Conservation (phyloP, 371 early-diverging fungal genomes). For the Capniomyces stellatus region DNA sequence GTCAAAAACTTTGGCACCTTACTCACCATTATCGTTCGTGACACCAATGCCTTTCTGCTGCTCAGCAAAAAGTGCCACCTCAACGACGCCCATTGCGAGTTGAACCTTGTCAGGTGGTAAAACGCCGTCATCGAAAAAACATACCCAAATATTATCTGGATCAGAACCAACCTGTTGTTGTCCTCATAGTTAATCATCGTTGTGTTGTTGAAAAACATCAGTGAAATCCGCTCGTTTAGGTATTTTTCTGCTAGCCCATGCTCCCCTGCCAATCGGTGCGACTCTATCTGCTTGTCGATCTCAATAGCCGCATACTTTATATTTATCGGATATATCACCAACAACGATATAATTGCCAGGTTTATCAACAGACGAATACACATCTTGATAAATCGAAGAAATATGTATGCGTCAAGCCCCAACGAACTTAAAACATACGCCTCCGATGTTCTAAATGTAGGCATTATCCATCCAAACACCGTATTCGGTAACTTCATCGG, state of each 20-base stretch:
- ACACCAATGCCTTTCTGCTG: constrained; percentile 18
- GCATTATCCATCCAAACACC: constrained; percentile 24
- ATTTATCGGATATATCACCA: constrained; percentile 24
- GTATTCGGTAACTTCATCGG: constrained; percentile 13
- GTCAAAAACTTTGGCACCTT: constrained; percentile 16
- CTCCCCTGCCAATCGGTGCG: not conserved
- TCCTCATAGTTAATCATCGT: constrained; percentile 7
- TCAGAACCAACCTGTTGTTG: constrained; percentile 14
- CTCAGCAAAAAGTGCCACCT: constrained; percentile 29
- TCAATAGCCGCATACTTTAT: constrained; percentile 6
- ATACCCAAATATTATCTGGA: constrained; percentile 23
- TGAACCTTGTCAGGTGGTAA: constrained; percentile 23
- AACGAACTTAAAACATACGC: constrained; percentile 22
- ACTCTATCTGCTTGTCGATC: not conserved
- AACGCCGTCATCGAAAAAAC: constrained; percentile 22
- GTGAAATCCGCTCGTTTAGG: not conserved
- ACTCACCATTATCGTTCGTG: constrained; percentile 26
- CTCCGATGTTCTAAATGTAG: constrained; percentile 23
- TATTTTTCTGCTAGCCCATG: not conserved
- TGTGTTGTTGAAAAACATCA: constrained; percentile 3
- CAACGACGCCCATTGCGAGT: constrained; percentile 24
- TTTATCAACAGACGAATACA: constrained; percentile 20
- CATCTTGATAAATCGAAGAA: constrained; percentile 24
- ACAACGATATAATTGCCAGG: constrained; percentile 16
- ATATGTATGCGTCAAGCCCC: constrained; percentile 24